Conservation (phyloP, 306 rosid genomes). For the Lablab purpureus region DNA sequence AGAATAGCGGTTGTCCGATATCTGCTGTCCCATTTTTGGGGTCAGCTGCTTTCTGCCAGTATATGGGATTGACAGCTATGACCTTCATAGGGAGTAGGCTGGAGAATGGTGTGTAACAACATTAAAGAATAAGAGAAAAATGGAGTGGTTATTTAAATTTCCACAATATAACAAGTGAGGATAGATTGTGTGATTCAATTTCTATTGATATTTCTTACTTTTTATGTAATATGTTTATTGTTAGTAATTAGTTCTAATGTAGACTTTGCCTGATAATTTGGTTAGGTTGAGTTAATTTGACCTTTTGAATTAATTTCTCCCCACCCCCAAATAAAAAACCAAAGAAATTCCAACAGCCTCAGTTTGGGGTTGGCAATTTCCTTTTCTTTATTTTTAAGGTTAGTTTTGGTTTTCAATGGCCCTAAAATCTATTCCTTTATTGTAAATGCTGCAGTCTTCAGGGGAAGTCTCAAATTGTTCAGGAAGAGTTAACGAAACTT, state of each 20-base stretch:
- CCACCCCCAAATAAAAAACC: too few relatives aligned
- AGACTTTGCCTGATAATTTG: neutral
- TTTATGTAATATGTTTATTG: neutral
- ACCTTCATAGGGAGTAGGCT: neutral
- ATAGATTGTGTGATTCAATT: neutral
- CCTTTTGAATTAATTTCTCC: neutral
- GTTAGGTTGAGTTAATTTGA: slow-evolving; percentile 18
- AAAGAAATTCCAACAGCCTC: neutral
- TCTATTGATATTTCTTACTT: slow-evolving; percentile 1
- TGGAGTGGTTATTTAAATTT: slow-evolving; percentile 17
- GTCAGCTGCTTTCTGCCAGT: too few relatives aligned
- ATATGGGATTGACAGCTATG: too few relatives aligned
- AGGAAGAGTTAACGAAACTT: slow-evolving; percentile 87
- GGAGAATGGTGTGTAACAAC: slow-evolving; percentile 4
- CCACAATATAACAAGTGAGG: neutral
- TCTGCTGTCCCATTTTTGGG: too few relatives aligned
- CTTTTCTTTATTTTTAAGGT: neutral
- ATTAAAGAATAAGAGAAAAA: neutral
- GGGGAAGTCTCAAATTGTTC: slow-evolving; percentile 95
- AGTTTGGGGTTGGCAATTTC: neutral
- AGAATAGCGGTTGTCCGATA: too few relatives aligned
- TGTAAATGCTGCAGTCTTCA: slow-evolving; percentile 60
- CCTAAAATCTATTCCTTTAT: slow-evolving; percentile 29
- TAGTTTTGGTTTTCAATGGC: slow-evolving; percentile 29
- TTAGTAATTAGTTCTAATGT: slow-evolving; percentile 6